A percentile compares a stretch with the other conserved stretches of the same genome.
Conservation (phyloP, 1,284 basidiomycete species). For the Farysia itapuensis region DNA sequence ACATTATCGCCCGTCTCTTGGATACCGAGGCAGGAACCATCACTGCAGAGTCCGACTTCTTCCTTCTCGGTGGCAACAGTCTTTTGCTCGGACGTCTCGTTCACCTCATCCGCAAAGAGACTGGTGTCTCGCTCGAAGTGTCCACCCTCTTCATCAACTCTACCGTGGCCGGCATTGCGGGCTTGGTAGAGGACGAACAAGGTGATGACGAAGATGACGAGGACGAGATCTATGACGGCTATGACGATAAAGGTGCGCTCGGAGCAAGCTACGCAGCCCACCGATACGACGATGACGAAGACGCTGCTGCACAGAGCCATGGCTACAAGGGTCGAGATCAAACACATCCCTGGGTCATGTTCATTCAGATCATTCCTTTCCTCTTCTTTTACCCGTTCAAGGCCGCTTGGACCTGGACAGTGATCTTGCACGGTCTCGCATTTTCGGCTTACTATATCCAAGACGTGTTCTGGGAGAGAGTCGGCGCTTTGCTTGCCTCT, state of each 20-base stretch:
- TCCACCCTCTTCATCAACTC: conserved; percentile 59
- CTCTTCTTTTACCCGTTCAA: conserved; percentile 59
- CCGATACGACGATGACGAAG: conserved; percentile 53
- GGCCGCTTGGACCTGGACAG: conserved; percentile 60
- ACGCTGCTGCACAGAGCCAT: conserved; percentile 52
- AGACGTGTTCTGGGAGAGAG: conserved; percentile 59
- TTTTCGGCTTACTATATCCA: conserved; percentile 59
- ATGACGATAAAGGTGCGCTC: conserved; percentile 55
- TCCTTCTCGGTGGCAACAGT: conserved; percentile 59
- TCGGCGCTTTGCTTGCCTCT: conserved; percentile 55
- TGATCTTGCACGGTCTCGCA: conserved; percentile 58
- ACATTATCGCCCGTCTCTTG: conserved; percentile 57
- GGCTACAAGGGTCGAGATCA: conserved; percentile 57
- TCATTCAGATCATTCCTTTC: conserved; percentile 55
- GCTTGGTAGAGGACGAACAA: conserved; percentile 52
- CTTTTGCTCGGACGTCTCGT: conserved; percentile 57
- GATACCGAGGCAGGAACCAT: conserved; percentile 59
- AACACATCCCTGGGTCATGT: conserved; percentile 54
- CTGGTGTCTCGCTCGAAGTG: conserved; percentile 56
- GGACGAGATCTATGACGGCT: conserved; percentile 46
- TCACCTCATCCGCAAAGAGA: conserved; percentile 58
- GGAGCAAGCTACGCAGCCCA: conserved; percentile 48
- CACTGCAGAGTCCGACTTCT: conserved; percentile 59
- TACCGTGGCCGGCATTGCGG: conserved; percentile 56
- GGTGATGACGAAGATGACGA: conserved; percentile 50